phyloP scores from a whole-genome alignment of 2,329 filamentous ascomycete species.

The Claviceps humidiphila region DNA sequence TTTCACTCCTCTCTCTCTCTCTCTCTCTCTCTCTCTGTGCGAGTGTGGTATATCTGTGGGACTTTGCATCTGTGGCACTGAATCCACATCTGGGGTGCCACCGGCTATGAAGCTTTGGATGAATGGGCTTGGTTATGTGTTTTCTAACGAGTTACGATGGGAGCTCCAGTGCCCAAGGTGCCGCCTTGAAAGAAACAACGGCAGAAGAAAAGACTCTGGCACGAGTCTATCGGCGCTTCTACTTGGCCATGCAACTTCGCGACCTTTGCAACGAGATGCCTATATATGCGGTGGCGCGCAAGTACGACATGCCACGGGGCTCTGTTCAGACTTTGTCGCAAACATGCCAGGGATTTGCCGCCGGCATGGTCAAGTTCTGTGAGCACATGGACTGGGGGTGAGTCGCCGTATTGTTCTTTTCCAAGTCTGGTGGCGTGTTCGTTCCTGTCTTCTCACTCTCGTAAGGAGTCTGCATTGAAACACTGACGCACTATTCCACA shows the following conservation, averaged over 20 bases:
- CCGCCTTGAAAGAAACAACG: constrained; percentile 48
- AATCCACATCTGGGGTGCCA: no score
- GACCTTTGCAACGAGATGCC: constrained; percentile 68
- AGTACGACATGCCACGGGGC: constrained; percentile 58
- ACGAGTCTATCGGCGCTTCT: constrained; percentile 58
- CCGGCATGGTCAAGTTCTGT: constrained; percentile 69
- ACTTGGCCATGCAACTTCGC: constrained; percentile 62
- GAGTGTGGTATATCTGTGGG: no score
- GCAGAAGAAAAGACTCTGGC: constrained; percentile 45
- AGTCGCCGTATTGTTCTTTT: constrained; percentile 9
- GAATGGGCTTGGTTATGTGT: no score
- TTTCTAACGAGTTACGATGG: not conserved
- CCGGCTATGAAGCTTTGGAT: no score
- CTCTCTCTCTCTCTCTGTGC: not conserved
- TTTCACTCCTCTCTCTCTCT: not conserved
- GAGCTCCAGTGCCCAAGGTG: constrained; percentile 51
- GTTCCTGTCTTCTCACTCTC: no score
- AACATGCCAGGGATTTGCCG: constrained; percentile 65
- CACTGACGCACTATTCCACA: constrained; percentile 16
- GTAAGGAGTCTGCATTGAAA: not conserved
- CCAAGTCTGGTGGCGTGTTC: no score
- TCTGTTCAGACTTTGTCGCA: constrained; percentile 60
- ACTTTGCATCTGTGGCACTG: no score
- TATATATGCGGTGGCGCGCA: constrained; percentile 53
- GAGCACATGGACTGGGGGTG: constrained; percentile 62